phyloP scores from a whole-genome alignment of 768 basidiomycete species.

The Nidularia sp. region DNA sequence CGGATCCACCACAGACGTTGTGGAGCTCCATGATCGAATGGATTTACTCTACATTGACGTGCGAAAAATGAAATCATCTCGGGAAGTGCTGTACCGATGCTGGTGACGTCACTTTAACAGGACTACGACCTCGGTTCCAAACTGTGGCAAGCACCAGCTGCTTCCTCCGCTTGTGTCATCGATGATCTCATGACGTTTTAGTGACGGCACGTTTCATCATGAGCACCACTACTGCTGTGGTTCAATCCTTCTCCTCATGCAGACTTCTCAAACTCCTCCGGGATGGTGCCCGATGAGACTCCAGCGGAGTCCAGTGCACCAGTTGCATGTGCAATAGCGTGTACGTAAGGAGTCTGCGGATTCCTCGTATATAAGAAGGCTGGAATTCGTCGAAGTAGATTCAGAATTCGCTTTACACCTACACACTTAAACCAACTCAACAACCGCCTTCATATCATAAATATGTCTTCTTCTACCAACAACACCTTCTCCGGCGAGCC shows the following conservation, averaged over 20 bases:
- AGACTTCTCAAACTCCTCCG: not conserved
- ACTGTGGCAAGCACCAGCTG: no score
- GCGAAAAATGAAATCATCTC: no score
- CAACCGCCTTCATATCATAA: not conserved
- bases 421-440: not conserved
- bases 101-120: no score
- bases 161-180: no score
- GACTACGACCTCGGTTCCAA: no score
- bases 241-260: not conserved
- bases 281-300: no score
- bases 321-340: no score
- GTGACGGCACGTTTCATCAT: no score
- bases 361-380: not conserved
- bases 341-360: not conserved
- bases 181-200: no score
- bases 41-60: not conserved
- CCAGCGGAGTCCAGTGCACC: no score
- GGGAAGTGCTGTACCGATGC: no score
- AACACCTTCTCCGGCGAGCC: slow-evolving; percentile 6
- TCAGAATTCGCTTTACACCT: not conserved
- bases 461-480: not conserved
- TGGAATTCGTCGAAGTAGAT: not conserved
- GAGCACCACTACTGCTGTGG: not conserved
- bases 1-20: not conserved
- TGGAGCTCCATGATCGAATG: not conserved